phyloP scores from a whole-genome alignment of 2,329 filamentous ascomycete genomes.

The Aspergillus ustus region DNA sequence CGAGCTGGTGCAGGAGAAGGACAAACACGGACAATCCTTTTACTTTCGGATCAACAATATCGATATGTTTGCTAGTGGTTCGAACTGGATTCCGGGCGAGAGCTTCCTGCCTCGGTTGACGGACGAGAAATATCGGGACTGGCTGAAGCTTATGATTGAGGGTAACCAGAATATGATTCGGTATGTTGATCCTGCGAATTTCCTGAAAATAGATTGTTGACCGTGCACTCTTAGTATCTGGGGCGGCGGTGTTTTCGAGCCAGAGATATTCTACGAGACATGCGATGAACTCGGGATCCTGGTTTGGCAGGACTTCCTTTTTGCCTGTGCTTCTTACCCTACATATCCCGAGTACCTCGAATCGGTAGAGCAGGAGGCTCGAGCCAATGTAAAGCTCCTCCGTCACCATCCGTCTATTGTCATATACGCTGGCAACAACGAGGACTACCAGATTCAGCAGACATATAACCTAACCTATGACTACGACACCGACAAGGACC shows the following conservation, averaged over 20 bases:
- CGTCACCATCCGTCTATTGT: conserved; percentile 86
- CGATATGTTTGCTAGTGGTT: conserved; percentile 67
- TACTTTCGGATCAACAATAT: conserved; percentile 68
- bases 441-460: conserved; percentile 89
- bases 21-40: conserved; percentile 64
- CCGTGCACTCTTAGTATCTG: conserved; percentile 54
- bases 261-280: conserved; percentile 72
- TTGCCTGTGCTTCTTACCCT: conserved; percentile 78
- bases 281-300: conserved; percentile 79
- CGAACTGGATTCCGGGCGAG: conserved; percentile 69
- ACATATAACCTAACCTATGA: conserved; percentile 74
- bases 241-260: conserved; percentile 80
- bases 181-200: conserved; percentile 20
- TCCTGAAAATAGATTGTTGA: not conserved
- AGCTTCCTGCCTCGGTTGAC: conserved; percentile 62
- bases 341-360: conserved; percentile 65
- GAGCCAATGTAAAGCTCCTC: conserved; percentile 68
- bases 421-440: conserved; percentile 91
- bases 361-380: conserved; percentile 68
- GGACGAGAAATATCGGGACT: conserved; percentile 60
- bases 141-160: conserved; percentile 63
- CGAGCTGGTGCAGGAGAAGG: conserved; percentile 46
- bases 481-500: conserved; percentile 71
- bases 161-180: conserved; percentile 66
- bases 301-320: conserved; percentile 90